Percentiles rank a stretch among this genome's conserved stretches.
Evolutionary conservation across 345 rosid genomes (phyloP).

Genomic region (Psidium guajava): DNA sequence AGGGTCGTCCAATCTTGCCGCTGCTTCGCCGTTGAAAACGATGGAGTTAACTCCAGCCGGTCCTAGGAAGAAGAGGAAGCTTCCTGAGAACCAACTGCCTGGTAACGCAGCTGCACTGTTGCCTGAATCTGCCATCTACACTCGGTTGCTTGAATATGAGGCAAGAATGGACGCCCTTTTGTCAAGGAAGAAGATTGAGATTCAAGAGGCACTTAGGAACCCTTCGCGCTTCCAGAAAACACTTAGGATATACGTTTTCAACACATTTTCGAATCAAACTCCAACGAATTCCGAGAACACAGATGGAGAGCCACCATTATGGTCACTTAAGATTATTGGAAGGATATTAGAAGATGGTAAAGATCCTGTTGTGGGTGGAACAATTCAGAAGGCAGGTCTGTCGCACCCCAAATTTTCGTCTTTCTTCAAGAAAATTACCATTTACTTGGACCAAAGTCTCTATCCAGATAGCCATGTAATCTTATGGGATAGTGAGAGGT

Average conservation of each 20-base stretch:
- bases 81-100: constrained; percentile 7
- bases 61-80: constrained; percentile 9
- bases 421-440: constrained; percentile 14
- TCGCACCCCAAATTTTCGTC: constrained; percentile 4
- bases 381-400: not conserved
- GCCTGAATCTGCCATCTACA: constrained; percentile 12
- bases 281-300: not conserved
- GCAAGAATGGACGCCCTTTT: constrained; percentile 3
- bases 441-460: constrained; percentile 11
- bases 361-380: constrained; percentile 4
- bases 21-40: not conserved
- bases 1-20: not conserved
- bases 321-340: constrained; percentile 13
- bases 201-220: constrained; percentile 6
- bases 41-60: constrained; percentile 11
- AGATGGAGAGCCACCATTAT: constrained; percentile 11
- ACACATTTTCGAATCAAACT: constrained; percentile 11
- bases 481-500: constrained; percentile 10
- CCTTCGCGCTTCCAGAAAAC: constrained; percentile 7
- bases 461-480: constrained; percentile 14
- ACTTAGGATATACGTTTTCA: constrained; percentile 14
- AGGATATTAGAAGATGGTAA: constrained; percentile 11
- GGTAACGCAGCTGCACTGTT: constrained; percentile 3
- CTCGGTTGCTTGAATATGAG: constrained; percentile 13
- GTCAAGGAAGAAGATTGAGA: constrained; percentile 14